Conservation (phyloP, 2,329 filamentous ascomycete genomes). For the Phialophora tarda region DNA sequence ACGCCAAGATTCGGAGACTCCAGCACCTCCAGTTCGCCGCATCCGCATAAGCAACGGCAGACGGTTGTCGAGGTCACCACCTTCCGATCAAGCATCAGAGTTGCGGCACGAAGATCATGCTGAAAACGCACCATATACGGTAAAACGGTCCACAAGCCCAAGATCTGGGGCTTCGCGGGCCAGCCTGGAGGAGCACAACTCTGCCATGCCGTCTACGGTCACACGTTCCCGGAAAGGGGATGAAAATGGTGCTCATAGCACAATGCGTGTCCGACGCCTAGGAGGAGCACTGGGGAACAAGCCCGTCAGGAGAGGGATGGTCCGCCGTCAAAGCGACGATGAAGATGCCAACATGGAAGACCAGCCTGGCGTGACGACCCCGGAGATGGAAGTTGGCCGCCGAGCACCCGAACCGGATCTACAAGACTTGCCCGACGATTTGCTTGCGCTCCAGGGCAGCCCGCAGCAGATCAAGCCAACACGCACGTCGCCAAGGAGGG, state of each 20-base stretch:
- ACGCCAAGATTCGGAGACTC: constrained; percentile 51
- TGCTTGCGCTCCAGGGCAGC: constrained; percentile 33
- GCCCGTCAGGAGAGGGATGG: constrained; percentile 75
- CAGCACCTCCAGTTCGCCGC: constrained; percentile 52
- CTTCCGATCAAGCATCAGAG: constrained; percentile 45
- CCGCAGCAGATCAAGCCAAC: constrained; percentile 40
- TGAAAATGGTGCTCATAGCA: constrained; percentile 70
- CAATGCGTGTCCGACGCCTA: constrained; percentile 77
- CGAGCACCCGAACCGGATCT: constrained; percentile 41
- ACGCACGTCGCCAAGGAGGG: constrained; percentile 20
- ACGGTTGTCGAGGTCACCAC: constrained; percentile 50
- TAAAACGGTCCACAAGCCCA: constrained; percentile 43
- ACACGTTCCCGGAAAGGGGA: constrained; percentile 60
- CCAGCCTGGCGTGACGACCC: constrained; percentile 29
- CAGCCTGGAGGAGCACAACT: constrained; percentile 38
- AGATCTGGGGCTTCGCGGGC: constrained; percentile 42
- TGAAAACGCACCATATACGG: constrained; percentile 35
- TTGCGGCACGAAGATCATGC: constrained; percentile 4
- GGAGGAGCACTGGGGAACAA: constrained; percentile 80
- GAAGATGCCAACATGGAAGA: constrained; percentile 54
- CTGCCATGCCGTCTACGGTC: constrained; percentile 47
- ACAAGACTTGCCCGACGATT: constrained; percentile 40
- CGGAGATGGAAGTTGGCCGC: constrained; percentile 41
- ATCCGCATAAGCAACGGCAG: constrained; percentile 51
- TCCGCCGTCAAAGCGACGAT: constrained; percentile 67